Conservation (phyloP, 345 rosid genomes). For the Lagerstroemia speciosa region DNA sequence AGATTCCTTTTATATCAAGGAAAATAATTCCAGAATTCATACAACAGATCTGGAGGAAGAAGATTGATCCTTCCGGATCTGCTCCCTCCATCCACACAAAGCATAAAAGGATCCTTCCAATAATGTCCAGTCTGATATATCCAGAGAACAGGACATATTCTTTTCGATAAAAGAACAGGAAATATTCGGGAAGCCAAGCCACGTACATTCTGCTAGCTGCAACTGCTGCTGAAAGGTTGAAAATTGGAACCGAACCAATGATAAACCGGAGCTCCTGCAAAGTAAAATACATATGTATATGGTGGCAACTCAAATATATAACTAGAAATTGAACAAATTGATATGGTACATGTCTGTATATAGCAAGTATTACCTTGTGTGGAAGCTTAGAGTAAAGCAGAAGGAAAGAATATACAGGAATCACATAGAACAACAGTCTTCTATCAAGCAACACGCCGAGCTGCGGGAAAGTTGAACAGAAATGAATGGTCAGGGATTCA, state of each 20-base stretch:
- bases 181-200: background rate
- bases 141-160: background rate
- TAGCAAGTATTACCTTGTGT: slow-evolving; percentile 55
- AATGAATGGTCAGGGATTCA: background rate
- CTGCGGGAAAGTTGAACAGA: slow-evolving; percentile 31
- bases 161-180: background rate
- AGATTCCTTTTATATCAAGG: background rate
- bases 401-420: slow-evolving; percentile 66
- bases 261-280: slow-evolving; percentile 95
- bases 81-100: background rate
- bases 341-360: background rate
- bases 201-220: slow-evolving; percentile 84
- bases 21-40: background rate
- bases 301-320: slow-evolving; percentile 14
- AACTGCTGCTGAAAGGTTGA: slow-evolving; percentile 90
- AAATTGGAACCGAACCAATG: slow-evolving; percentile 81
- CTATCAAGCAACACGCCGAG: slow-evolving; percentile 70
- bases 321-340: background rate
- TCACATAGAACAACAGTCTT: slow-evolving; percentile 48
- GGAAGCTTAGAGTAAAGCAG: slow-evolving; percentile 92
- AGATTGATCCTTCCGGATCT: background rate
- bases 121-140: background rate
- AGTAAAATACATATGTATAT: slow-evolving; percentile 3
- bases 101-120: background rate
- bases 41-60: background rate